These are phyloP conservation scores for Termitomyces sp. DNA, from an alignment of 768 basidiomycete genomes.

Conservation along the genomic window DNA sequence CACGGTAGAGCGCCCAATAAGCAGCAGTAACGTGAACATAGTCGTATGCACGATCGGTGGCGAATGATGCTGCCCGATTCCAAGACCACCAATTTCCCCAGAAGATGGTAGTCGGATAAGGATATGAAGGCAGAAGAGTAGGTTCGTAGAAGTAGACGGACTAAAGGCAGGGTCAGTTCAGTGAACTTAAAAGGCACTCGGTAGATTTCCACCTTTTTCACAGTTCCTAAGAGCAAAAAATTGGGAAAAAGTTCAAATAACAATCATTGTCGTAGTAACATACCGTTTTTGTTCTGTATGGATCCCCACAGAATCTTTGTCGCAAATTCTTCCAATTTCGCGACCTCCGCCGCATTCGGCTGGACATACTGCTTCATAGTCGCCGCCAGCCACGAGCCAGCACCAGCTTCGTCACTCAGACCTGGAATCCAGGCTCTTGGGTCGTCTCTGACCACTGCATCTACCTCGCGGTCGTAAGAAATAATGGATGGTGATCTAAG, in stretches of 20 bases:
- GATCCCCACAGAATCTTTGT: constrained; percentile 45
- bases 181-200: neutral
- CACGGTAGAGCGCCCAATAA: constrained; percentile 56
- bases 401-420: constrained; percentile 57
- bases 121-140: constrained; percentile 37
- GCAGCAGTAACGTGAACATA: constrained; percentile 46
- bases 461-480: constrained; percentile 49
- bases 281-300: constrained; percentile 47
- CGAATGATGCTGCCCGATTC: constrained; percentile 45
- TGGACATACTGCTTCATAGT: constrained; percentile 55
- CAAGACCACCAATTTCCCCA: constrained; percentile 61
- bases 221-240: constrained; percentile 32
- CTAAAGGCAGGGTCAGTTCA: constrained; percentile 19
- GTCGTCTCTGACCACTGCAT: constrained; percentile 47
- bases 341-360: constrained; percentile 49
- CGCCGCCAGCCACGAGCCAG: constrained; percentile 55
- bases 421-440: constrained; percentile 59
- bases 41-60: constrained; percentile 51
- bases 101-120: constrained; percentile 42
- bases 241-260: neutral
- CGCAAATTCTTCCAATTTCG: constrained; percentile 48
- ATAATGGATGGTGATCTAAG: constrained; percentile 50
- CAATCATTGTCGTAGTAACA: constrained; percentile 10
- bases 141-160: constrained; percentile 53
- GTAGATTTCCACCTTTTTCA: constrained; percentile 40